Base-by-base conservation (phyloP, 306 rosid genomes). In the Lathyrus oleraceus region DNA sequence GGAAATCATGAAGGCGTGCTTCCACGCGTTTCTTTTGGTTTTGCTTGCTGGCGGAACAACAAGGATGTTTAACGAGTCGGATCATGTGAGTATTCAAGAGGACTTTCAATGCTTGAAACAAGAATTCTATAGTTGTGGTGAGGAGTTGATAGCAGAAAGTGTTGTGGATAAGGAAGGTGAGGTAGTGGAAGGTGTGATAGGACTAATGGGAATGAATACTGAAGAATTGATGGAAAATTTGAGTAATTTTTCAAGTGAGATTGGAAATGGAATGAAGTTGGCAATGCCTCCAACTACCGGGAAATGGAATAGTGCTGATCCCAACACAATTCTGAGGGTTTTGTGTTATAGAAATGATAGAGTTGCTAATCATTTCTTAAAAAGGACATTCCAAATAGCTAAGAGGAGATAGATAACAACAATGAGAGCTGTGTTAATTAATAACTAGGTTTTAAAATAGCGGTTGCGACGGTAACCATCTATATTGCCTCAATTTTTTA, bases 201-300 rank as follows among this genome's bases (percentile, higher is more conserved):
- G 49, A 23, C 72, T 94, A 67, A 88, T 90, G 94, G 95, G 89
- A 12, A 81, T 75, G 52, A 42, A 78, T 12, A 87, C 97, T 13
- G 97, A 87, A 35, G 81, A 88, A 62, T 77, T 94, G 45, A 63
- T 88, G 80, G 98, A 88, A 16, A 96, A 81, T 73, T 88, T 94
- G 10, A 88, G 81, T 84, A 75, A 54, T 67, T 73, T 88, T 10
- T 81, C 90, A 2, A 80, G 85, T 65, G 92, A 90, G 48, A 51
- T 76, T 14, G 92, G 95, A 7, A 79, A 81, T 23, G 89, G 90
- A n/a, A 87, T 75, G 7, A 88, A 82, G 79, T 71, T 90, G 39
- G 88, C 94, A 3, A 87, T 90, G 97, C 96, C 98, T 57, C 96
- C 96, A 38, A 90, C 96, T n/a, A 94, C 96, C 15, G 86, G 97